Percentiles rank a stretch among this genome's conserved stretches.
These are phyloP conservation scores for Brassica incana DNA, from an alignment of 345 rosid species.

Conservation along the genomic window DNA sequence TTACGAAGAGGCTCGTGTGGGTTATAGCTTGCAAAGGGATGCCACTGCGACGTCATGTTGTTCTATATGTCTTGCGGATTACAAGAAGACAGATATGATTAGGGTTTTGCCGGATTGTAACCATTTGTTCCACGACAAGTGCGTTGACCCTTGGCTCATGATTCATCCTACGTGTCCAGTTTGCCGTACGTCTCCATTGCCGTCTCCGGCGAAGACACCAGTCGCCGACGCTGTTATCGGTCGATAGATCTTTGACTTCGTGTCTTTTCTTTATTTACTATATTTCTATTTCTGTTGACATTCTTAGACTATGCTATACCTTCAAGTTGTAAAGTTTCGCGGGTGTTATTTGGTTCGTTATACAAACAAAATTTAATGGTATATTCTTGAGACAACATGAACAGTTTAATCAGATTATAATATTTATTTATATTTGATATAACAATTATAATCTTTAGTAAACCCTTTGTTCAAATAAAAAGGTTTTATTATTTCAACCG, in stretches of 20 bases:
- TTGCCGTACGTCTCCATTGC: constrained; percentile 71
- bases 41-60: constrained; percentile 59
- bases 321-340: constrained; percentile 26
- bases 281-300: constrained; percentile 7
- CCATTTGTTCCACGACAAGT: constrained; percentile 70
- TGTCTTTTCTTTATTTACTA: neutral
- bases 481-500: neutral
- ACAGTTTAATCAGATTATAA: neutral
- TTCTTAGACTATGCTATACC: neutral
- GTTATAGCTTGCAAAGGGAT: constrained; percentile 38
- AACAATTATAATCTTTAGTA: neutral
- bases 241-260: constrained; percentile 21
- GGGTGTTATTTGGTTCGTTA: constrained; percentile 7
- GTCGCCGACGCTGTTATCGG: constrained; percentile 55
- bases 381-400: neutral
- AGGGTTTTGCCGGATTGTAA: constrained; percentile 73
- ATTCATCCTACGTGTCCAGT: constrained; percentile 72
- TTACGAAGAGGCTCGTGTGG: constrained; percentile 58
- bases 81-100: constrained; percentile 54
- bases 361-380: neutral
- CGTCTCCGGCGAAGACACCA: constrained; percentile 66
- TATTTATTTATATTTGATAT: no score
- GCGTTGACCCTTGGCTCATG: constrained; percentile 82
- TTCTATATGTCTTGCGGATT: constrained; percentile 82
- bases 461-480: neutral